Evolutionary conservation across 306 rosid species (phyloP).

Genomic region (Macrotyloma uniflorum): DNA sequence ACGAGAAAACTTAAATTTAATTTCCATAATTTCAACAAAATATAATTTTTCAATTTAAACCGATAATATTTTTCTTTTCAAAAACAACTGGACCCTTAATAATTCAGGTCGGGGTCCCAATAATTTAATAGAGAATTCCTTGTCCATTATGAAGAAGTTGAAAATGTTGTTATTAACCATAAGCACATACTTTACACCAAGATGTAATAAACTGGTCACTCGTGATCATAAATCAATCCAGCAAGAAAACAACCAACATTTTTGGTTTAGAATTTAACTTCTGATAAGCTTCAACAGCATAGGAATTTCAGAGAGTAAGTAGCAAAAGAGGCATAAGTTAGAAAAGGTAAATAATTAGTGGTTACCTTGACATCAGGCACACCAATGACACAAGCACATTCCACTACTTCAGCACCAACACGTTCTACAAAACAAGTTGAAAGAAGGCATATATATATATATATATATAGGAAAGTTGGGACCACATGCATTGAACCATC

Average conservation of each 20-base stretch:
- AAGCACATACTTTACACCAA: background rate
- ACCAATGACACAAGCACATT: constrained; percentile 95
- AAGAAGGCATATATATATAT: constrained; percentile 14
- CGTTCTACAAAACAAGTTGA: constrained; percentile 66
- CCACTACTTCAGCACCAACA: constrained; percentile 85
- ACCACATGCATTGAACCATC: constrained; percentile 27
- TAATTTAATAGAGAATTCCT: background rate
- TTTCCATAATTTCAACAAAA: background rate
- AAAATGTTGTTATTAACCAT: background rate
- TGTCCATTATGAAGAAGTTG: background rate
- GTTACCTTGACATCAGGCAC: constrained; percentile 89
- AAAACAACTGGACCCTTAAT: too few relatives aligned
- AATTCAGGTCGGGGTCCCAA: too few relatives aligned
- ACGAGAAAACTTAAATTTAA: constrained; percentile 32
- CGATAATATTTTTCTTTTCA: too few relatives aligned
- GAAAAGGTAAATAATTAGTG: constrained; percentile 4
- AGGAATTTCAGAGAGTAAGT: constrained; percentile 8
- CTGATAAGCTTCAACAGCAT: background rate
- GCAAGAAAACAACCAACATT: background rate
- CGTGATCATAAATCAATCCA: background rate
- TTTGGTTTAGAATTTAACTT: background rate
- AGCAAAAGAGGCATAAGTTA: constrained; percentile 3
- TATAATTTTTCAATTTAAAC: too few relatives aligned
- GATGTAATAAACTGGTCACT: background rate
- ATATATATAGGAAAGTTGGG: background rate